Percentiles rank a stretch among this genome's conserved stretches.
These are phyloP conservation scores for Suillus hirtellus DNA, from an alignment of 768 basidiomycete species.

Conservation along the genomic window DNA sequence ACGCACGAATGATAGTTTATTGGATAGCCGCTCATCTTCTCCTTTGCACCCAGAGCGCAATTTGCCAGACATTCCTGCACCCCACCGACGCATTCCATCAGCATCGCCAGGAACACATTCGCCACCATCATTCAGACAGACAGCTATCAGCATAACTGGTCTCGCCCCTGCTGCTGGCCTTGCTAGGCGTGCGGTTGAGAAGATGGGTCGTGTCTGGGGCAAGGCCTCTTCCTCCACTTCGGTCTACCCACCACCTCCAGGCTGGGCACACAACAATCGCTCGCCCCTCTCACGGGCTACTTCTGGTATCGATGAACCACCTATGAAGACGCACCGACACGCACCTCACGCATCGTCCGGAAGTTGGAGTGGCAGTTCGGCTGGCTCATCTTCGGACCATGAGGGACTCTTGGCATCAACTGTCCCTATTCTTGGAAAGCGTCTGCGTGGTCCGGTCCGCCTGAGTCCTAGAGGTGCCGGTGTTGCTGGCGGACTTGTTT, in stretches of 20 bases:
- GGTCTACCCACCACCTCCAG: conserved; percentile 48
- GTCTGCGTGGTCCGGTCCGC: conserved; percentile 55
- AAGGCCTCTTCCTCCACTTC: conserved; percentile 37
- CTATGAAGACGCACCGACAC: conserved; percentile 34
- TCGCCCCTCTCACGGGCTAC: conserved; percentile 37
- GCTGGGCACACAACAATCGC: conserved; percentile 38
- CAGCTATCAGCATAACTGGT: conserved; percentile 74
- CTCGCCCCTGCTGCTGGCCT: conserved; percentile 73
- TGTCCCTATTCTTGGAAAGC: conserved; percentile 55
- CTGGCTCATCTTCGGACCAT: conserved; percentile 46
- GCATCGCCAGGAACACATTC: conserved; percentile 16
- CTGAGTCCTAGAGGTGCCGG: conserved; percentile 34
- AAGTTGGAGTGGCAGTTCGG: conserved; percentile 53
- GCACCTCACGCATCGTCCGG: conserved; percentile 64
- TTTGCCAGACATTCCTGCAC: conserved; percentile 31
- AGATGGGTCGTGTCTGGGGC: conserved; percentile 68
- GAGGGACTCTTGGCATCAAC: conserved; percentile 42
- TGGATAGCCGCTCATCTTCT: conserved; percentile 34
- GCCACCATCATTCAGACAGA: conserved; percentile 50
- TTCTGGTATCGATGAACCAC: conserved; percentile 40
- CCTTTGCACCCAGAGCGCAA: conserved; percentile 29
- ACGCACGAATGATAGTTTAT: conserved; percentile 26
- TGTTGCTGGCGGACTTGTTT: conserved; percentile 56
- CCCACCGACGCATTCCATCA: conserved; percentile 15
- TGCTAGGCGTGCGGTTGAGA: conserved; percentile 77